Conservation (phyloP, 345 rosid species). For the Brassica juncea region DNA sequence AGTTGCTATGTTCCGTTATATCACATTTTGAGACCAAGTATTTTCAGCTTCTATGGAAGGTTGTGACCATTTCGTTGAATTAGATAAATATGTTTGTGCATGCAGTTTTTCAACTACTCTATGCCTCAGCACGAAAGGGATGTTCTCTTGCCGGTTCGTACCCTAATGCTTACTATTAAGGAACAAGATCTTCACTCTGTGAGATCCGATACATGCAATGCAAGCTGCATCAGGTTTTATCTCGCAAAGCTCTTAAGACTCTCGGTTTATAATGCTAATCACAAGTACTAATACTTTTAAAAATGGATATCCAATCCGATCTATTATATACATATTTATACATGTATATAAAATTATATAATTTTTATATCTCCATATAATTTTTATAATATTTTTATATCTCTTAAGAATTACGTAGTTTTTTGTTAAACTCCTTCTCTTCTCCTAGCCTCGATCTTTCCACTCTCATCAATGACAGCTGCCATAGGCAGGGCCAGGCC, state of each 20-base stretch:
- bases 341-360: too few species aligned
- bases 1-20: too few species aligned
- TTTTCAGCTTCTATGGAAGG: too few species aligned
- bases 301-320: too few species aligned
- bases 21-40: too few species aligned
- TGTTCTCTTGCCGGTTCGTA: slow-evolving; percentile 60
- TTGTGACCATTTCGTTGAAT: not conserved
- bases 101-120: slow-evolving; percentile 57
- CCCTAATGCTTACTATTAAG: slow-evolving; percentile 56
- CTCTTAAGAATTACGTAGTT: too few species aligned
- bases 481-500: slow-evolving; percentile 11
- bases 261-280: slow-evolving; percentile 68
- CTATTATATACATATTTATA: too few species aligned
- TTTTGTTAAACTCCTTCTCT: not conserved
- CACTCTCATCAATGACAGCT: slow-evolving; percentile 38
- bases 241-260: slow-evolving; percentile 77
- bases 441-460: slow-evolving; percentile 42
- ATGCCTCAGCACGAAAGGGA: slow-evolving; percentile 61
- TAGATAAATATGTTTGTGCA: slow-evolving; percentile 2
- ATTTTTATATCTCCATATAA: too few species aligned
- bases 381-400: too few species aligned
- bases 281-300: too few species aligned
- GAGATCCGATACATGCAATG: slow-evolving; percentile 66
- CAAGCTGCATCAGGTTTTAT: slow-evolving; percentile 73
- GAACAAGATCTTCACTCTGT: slow-evolving; percentile 54